Conservation (phyloP, 805 yeast species). For the Candida methanosorbosa region DNA sequence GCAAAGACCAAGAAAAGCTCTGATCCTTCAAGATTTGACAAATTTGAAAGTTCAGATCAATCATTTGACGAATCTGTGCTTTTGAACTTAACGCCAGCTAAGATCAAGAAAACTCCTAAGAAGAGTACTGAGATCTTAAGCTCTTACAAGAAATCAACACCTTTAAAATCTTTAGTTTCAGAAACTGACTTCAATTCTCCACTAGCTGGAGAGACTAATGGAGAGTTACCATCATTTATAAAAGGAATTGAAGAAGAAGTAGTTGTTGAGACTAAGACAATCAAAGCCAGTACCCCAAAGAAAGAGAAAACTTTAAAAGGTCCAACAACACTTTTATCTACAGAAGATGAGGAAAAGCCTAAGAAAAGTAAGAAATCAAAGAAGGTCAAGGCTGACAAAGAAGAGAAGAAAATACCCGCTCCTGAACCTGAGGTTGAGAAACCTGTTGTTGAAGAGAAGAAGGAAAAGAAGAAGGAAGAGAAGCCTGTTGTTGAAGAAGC, state of each 20-base stretch:
- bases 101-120: background rate
- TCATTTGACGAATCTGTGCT: too few relatives aligned
- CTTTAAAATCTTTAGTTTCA: background rate
- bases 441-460: background rate
- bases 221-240: too few relatives aligned
- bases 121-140: background rate
- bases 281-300: background rate
- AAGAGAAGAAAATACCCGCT: too few relatives aligned
- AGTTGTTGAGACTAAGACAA: too few relatives aligned
- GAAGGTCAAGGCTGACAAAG: background rate
- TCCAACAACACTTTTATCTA: background rate
- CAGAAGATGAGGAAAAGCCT: background rate
- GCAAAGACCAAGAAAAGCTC: background rate
- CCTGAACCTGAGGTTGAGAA: constrained; percentile 1
- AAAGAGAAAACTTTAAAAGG: background rate
- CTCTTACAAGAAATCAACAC: background rate
- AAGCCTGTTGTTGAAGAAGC: constrained; percentile 1
- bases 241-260: background rate
- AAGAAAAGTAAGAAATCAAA: background rate
- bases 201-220: too few relatives aligned
- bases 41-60: background rate
- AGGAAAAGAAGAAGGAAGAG: background rate
- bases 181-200: background rate
- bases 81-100: background rate
- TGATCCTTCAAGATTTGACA: too few relatives aligned